Evolutionary conservation across 179 eudicot genomes (phyloP).

Genomic region (Corrigiola litoralis): DNA sequence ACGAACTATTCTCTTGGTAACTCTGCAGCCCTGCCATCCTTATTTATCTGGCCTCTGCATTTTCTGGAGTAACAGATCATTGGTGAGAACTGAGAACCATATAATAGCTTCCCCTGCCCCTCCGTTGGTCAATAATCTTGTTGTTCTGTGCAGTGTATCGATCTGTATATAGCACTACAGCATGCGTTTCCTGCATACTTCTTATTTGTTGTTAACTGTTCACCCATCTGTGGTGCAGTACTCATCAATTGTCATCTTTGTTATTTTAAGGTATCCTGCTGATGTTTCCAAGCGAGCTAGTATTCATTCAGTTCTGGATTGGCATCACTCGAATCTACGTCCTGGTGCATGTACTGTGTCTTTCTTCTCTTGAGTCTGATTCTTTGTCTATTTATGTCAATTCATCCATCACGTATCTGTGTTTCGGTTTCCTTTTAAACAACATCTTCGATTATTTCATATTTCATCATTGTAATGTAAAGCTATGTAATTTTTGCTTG

Average conservation of each 20-base stretch:
- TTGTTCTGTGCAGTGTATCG: neutral
- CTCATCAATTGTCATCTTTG: neutral
- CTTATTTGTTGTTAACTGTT: no score
- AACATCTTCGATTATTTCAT: no score
- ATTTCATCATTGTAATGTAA: no score
- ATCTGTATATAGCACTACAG: no score
- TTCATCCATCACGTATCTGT: no score
- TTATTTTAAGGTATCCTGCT: constrained; percentile 66
- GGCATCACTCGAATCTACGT: constrained; percentile 92
- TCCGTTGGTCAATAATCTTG: neutral
- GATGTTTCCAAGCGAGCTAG: constrained; percentile 71
- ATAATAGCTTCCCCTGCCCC: no score
- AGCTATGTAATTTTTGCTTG: no score
- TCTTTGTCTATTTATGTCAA: no score
- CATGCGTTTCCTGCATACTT: no score
- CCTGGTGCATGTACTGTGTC: constrained; percentile 57
- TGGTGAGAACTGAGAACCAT: no score
- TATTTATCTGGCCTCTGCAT: constrained; percentile 65
- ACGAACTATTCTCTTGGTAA: neutral
- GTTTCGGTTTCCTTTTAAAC: no score
- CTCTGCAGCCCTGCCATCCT: constrained; percentile 94
- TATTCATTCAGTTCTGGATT: constrained; percentile 82
- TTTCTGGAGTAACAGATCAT: constrained; percentile 90
- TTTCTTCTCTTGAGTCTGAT: neutral
- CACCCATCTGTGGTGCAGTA: no score